These are phyloP conservation scores for Pseudonitzschia multiseries DNA, from an alignment of 108 stramenopile species.

Conservation along the genomic window DNA sequence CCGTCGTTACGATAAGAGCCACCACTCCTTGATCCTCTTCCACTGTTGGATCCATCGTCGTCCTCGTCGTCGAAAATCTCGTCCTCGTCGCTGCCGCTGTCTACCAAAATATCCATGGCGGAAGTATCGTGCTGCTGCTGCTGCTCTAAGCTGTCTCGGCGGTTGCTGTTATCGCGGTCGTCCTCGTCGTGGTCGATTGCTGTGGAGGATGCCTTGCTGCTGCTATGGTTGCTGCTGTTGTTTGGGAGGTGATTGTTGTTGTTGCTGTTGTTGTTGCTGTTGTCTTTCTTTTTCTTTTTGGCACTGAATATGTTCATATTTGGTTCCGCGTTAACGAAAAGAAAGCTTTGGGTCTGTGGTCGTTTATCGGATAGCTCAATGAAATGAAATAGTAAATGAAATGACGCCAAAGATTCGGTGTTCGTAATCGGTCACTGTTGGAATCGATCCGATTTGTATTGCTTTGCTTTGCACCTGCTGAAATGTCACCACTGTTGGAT, in stretches of 20 bases:
- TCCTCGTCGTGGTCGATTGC: not conserved
- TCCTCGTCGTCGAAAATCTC: slow-evolving; percentile 50
- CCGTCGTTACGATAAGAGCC: slow-evolving; percentile 19
- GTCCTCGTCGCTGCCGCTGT: slow-evolving; percentile 41
- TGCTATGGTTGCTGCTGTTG: slow-evolving; percentile 2
- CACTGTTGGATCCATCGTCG: slow-evolving; percentile 30
- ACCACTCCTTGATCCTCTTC: not conserved
- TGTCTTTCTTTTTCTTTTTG: not conserved
- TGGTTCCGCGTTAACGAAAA: not conserved
- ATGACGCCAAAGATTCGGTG: not conserved
- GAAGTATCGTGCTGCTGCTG: slow-evolving; percentile 9
- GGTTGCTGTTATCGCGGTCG: not conserved
- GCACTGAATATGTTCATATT: slow-evolving; percentile 10
- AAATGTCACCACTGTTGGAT: not conserved
- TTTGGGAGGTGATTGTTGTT: not conserved
- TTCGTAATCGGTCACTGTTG: not conserved
- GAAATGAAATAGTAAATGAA: too few species aligned
- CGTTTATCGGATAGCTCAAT: too few species aligned
- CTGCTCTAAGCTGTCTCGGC: not conserved
- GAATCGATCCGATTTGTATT: not conserved
- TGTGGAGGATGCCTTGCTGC: not conserved
- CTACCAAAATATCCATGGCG: slow-evolving; percentile 31
- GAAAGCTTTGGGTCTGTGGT: too few species aligned
- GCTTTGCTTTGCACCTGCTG: not conserved
- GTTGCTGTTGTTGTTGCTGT: too few species aligned